Conservation (phyloP, 1,139 yeast genomes). For the Wickerhamomyces sp. region DNA sequence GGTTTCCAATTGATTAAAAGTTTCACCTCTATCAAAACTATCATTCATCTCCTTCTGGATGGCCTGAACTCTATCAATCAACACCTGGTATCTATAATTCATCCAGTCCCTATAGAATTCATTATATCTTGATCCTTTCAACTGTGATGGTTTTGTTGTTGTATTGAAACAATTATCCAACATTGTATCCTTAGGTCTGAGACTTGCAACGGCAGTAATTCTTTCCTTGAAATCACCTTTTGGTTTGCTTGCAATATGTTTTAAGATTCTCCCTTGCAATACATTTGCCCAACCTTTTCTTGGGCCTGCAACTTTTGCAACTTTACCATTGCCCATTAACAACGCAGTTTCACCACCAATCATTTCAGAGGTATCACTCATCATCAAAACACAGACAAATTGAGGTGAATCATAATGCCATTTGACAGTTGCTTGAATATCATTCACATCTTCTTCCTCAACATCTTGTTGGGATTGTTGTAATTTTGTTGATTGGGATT, state of each 20-base stretch:
- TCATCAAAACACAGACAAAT: constrained; percentile 59
- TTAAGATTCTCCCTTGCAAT: constrained; percentile 49
- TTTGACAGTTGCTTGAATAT: constrained; percentile 48
- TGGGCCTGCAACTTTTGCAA: constrained; percentile 48
- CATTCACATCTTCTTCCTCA: constrained; percentile 25
- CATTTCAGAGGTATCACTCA: constrained; percentile 51
- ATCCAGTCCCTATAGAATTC: constrained; percentile 42
- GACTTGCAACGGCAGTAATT: constrained; percentile 45
- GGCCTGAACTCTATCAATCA: constrained; percentile 33
- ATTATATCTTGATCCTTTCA: constrained; percentile 31
- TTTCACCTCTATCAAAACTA: constrained; percentile 22
- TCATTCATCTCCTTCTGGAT: constrained; percentile 26
- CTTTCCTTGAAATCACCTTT: constrained; percentile 43
- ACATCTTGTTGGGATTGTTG: neutral
- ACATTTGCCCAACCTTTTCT: constrained; percentile 49
- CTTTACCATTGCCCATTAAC: constrained; percentile 41
- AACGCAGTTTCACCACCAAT: constrained; percentile 56
- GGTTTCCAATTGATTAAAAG: constrained; percentile 38
- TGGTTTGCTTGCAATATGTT: constrained; percentile 55
- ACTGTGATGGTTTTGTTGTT: constrained; percentile 35
- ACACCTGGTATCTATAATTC: constrained; percentile 37
- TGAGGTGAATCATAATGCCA: constrained; percentile 62
- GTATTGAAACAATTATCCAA: constrained; percentile 37
- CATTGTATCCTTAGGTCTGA: constrained; percentile 37
- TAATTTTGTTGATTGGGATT: constrained; percentile 11